These are phyloP conservation scores for Haplographium delicatum DNA, from an alignment of 495 filamentous ascomycete species.

Conservation along the genomic window DNA sequence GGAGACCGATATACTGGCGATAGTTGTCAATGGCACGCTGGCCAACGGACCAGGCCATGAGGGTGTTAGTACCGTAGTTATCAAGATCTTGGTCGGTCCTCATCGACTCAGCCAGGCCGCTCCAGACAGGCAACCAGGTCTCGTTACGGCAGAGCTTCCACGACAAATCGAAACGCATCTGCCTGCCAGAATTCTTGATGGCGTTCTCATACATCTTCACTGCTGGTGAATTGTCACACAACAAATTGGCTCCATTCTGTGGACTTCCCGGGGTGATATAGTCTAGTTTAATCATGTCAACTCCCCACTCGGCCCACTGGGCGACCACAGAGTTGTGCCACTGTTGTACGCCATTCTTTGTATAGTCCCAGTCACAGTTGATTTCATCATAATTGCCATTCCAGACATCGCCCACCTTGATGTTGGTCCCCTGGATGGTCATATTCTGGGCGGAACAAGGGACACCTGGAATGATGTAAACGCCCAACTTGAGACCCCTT, in stretches of 20 bases:
- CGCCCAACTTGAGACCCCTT: slow-evolving; percentile 25
- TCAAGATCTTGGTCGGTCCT: slow-evolving; percentile 29
- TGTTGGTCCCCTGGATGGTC: slow-evolving; percentile 25
- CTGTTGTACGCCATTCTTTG: slow-evolving; percentile 24
- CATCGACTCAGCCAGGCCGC: slow-evolving; percentile 26
- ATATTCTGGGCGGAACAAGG: slow-evolving; percentile 23
- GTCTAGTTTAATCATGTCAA: slow-evolving; percentile 30
- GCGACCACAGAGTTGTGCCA: slow-evolving; percentile 30
- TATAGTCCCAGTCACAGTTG: slow-evolving; percentile 27
- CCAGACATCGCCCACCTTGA: slow-evolving; percentile 24
- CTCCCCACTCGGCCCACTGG: slow-evolving; percentile 24
- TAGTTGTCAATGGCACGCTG: slow-evolving; percentile 32
- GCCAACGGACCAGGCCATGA: slow-evolving; percentile 25
- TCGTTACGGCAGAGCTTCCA: slow-evolving; percentile 30
- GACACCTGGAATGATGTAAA: slow-evolving; percentile 29
- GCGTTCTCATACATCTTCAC: slow-evolving; percentile 27
- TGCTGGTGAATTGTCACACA: slow-evolving; percentile 19
- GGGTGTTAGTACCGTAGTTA: slow-evolving; percentile 23
- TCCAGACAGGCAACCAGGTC: slow-evolving; percentile 24
- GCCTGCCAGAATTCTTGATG: slow-evolving; percentile 23
- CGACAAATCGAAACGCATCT: slow-evolving; percentile 29
- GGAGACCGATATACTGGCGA: slow-evolving; percentile 26
- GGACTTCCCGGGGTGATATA: slow-evolving; percentile 28
- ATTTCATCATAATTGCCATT: slow-evolving; percentile 23
- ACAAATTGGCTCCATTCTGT: slow-evolving; percentile 22